Base-by-base conservation (phyloP, 352 stramenopile genomes). In the Pythium aquatile region DNA sequence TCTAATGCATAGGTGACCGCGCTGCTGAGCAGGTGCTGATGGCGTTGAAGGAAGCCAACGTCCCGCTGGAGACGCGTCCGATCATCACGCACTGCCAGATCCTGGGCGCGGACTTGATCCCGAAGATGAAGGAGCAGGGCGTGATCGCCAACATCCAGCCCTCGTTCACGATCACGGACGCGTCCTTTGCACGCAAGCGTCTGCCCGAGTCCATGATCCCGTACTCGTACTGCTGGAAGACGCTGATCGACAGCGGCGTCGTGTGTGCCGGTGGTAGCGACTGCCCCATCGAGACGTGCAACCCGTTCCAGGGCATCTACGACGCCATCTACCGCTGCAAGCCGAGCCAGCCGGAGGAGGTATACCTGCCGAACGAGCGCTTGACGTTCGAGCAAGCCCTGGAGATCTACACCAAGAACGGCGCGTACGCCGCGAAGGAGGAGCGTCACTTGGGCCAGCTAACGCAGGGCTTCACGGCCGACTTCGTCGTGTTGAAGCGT, bases 61-160 rank as follows among this genome's bases (percentile, higher is more conserved):
- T 96, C 6, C 59, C 63, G 0, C 57, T 69, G 0, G 68, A 78
- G 5, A 83, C 83, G 46, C 79, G 88, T n/a, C 83, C 88, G 0
- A 89, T 97, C 63, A 75, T 97, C 42, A 97, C 90, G 30, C 90
- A 97, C 59, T 97, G 88, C 62, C 90, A 97, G 70, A 90, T 97
- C 52, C 68, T 97, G 11, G 80, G 81, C 5, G 66, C 73, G 44
- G 83, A 96, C 37, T 53, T 95, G 20, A 80, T 97, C 28, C 35
- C 61, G 6, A 59, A 81, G 30, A 96, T 97, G 89, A 70, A 68
- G 17, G 64, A 77, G 0, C 79, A 88, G 53, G 85, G 87, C 5
- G 87, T 94, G 39, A 93, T 96, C 24, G 88, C 72, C 46, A 92
- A 96, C 67, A 90, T 97, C 54, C 88, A 97, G 65, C 88, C 88